Evolutionary conservation across 2,329 filamentous ascomycete species (phyloP).

Genomic region (Colletotrichum sp.): DNA sequence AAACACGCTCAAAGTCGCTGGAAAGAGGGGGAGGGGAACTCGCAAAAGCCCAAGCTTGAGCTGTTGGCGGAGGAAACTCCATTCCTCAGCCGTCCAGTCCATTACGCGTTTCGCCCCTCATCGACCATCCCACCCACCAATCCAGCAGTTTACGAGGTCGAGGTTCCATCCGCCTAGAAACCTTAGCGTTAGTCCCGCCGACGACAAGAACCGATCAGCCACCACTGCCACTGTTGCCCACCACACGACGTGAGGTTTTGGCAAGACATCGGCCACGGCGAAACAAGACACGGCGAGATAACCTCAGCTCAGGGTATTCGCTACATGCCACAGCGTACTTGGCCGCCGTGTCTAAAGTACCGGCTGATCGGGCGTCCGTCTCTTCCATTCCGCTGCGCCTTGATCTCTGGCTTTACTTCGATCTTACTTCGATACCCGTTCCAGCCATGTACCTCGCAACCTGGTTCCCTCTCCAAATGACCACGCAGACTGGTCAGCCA

Average conservation of each 20-base stretch:
- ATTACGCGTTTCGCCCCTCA: conserved; percentile 23
- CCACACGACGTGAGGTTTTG: not conserved
- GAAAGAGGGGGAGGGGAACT: not conserved
- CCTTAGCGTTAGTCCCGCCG: conserved; percentile 6
- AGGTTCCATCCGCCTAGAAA: conserved; percentile 14
- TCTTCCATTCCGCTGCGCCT: not conserved
- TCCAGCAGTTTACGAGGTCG: not conserved
- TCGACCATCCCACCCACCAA: conserved; percentile 11
- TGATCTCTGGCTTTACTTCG: not conserved
- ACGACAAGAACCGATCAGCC: conserved; percentile 4
- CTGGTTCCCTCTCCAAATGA: not conserved
- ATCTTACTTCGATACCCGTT: not conserved
- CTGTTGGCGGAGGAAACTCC: not conserved
- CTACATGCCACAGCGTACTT: not conserved
- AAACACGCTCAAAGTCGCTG: not conserved
- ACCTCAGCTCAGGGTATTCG: not conserved
- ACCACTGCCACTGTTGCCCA: not conserved
- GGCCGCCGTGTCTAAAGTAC: not conserved
- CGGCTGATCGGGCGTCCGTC: not conserved
- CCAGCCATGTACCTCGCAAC: not conserved
- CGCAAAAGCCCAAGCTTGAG: not conserved
- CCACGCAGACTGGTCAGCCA: not conserved
- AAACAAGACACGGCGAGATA: not conserved
- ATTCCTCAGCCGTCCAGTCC: not conserved
- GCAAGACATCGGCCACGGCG: not conserved